These are phyloP conservation scores for Penicillium manginii DNA, from an alignment of 495 filamentous ascomycete genomes.

Conservation along the genomic window DNA sequence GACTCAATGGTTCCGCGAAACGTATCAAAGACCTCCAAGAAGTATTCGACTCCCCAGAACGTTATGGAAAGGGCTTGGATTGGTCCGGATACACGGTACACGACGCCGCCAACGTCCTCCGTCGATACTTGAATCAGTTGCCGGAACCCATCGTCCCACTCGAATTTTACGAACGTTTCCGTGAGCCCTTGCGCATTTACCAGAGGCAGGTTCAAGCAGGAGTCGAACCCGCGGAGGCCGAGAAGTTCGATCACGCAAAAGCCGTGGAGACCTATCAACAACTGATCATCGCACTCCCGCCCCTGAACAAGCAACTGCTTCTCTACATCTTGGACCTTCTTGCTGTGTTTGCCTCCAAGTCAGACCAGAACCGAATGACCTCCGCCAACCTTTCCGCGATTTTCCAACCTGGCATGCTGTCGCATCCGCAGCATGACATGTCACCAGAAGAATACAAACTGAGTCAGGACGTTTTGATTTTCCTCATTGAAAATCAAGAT, in stretches of 20 bases:
- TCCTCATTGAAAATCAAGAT: slow-evolving; percentile 95
- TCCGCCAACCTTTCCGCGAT: slow-evolving; percentile 95
- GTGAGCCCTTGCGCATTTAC: slow-evolving; percentile 79
- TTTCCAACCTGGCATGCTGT: slow-evolving; percentile 95
- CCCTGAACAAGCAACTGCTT: slow-evolving; percentile 91
- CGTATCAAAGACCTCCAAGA: slow-evolving; percentile 94
- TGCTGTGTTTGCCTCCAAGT: slow-evolving; percentile 96
- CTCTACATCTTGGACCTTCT: slow-evolving; percentile 98
- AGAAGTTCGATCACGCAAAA: slow-evolving; percentile 71
- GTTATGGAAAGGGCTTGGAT: slow-evolving; percentile 94
- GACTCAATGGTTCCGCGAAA: slow-evolving; percentile 93
- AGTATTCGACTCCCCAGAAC: slow-evolving; percentile 91
- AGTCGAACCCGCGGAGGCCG: slow-evolving; percentile 29
- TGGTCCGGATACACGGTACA: slow-evolving; percentile 99
- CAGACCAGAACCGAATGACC: slow-evolving; percentile 95
- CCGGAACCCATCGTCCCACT: slow-evolving; percentile 95
- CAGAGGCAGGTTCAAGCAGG: slow-evolving; percentile 63
- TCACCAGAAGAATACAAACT: slow-evolving; percentile 88
- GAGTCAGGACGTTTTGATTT: slow-evolving; percentile 96
- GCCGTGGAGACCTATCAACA: slow-evolving; percentile 85
- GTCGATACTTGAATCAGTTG: slow-evolving; percentile 92
- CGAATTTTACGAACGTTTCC: slow-evolving; percentile 89
- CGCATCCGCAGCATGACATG: slow-evolving; percentile 95
- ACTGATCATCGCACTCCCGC: slow-evolving; percentile 89
- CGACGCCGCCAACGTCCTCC: slow-evolving; percentile 95